phyloP scores from a whole-genome alignment of 164 flowering plant species.

The Liquidambar formosana region DNA sequence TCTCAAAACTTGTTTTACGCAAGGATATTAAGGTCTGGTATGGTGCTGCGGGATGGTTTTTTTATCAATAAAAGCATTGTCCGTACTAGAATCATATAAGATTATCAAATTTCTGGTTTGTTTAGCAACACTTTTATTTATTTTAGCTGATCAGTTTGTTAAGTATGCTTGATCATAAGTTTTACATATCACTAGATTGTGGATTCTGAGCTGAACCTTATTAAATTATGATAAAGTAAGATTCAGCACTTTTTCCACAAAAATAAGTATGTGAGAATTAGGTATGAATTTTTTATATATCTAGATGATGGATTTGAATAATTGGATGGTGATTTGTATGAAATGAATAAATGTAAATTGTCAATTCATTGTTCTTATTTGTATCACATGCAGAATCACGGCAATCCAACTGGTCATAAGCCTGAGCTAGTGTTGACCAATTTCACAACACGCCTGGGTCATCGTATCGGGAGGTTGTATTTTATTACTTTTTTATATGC shows the following conservation, averaged over 20 bases:
- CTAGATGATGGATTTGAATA: background rate
- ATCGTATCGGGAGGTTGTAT: conserved; percentile 81
- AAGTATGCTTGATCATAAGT: too few species aligned
- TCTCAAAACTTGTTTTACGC: conserved; percentile 77
- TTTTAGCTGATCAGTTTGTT: too few species aligned
- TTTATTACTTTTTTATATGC: conserved; percentile 1
- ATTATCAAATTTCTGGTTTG: too few species aligned
- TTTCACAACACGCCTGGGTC: conserved; percentile 89
- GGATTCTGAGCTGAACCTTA: too few species aligned
- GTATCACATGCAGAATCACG: conserved; percentile 69
- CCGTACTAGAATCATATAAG: too few species aligned
- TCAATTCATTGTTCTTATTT: background rate
- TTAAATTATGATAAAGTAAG: background rate
- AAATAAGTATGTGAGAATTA: too few species aligned
- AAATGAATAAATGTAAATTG: too few species aligned
- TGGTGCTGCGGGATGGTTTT: background rate
- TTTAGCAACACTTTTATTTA: too few species aligned
- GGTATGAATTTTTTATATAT: too few species aligned
- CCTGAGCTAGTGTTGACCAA: conserved; percentile 84
- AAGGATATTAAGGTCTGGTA: conserved; percentile 80
- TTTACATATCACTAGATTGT: too few species aligned
- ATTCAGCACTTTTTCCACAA: background rate
- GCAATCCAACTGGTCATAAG: conserved; percentile 83
- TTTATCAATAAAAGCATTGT: background rate
- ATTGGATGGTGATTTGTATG: background rate